These are phyloP conservation scores for Apostasia shenzhenica DNA, from an alignment of 106 monocot genomes.

Conservation along the genomic window DNA sequence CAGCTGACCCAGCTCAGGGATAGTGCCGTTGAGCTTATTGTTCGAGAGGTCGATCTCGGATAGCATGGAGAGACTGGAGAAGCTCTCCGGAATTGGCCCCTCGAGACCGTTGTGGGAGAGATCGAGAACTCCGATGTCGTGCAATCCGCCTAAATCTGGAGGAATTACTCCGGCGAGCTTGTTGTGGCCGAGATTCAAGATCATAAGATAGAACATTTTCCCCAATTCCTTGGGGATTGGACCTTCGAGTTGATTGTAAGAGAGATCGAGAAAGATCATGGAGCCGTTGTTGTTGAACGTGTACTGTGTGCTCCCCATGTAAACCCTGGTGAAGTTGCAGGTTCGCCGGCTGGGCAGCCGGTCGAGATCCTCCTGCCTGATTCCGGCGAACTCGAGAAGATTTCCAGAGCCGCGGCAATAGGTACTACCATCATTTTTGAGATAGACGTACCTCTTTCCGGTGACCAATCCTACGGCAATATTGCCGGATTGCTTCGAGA, in stretches of 20 bases:
- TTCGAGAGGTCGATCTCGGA: constrained; percentile 85
- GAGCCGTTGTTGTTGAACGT: constrained; percentile 96
- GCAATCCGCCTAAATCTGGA: constrained; percentile 36
- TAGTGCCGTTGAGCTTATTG: constrained; percentile 72
- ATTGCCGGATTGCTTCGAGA: constrained; percentile 71
- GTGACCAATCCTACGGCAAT: constrained; percentile 62
- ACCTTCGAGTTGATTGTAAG: constrained; percentile 60
- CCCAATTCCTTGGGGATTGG: constrained; percentile 64
- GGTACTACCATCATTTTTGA: constrained; percentile 68
- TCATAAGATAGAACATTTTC: constrained; percentile 63
- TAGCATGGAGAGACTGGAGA: constrained; percentile 55
- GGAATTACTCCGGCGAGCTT: constrained; percentile 58
- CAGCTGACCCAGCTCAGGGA: constrained; percentile 73
- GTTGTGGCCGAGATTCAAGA: constrained; percentile 88
- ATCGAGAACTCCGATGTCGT: constrained; percentile 58
- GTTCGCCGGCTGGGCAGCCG: constrained; percentile 37
- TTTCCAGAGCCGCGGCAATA: constrained; percentile 69
- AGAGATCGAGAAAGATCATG: constrained; percentile 85
- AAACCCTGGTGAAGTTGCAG: constrained; percentile 85
- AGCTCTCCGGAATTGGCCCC: constrained; percentile 56
- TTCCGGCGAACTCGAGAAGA: constrained; percentile 78
- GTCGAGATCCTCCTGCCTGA: constrained; percentile 56
- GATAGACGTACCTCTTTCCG: constrained; percentile 73
- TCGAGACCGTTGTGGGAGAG: constrained; percentile 75
- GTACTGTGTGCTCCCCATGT: constrained; percentile 73